Conservation (phyloP, 2,329 filamentous ascomycete genomes). For the Phaeosphaeriaceae sp. region DNA sequence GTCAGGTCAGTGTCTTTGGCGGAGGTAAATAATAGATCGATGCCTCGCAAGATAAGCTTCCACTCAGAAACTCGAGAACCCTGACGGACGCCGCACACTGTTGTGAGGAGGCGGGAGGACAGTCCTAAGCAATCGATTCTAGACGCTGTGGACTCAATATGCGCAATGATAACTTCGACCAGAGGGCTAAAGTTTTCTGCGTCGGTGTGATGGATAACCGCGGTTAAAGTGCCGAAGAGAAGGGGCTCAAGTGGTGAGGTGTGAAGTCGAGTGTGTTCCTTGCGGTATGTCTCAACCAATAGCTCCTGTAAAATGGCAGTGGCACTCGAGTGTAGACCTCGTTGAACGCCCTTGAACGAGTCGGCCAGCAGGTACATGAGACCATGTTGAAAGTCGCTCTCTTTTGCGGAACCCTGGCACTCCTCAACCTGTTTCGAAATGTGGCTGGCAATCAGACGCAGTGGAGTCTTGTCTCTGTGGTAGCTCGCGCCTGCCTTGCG, state of each 20-base stretch:
- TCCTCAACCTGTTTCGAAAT: constrained; percentile 73
- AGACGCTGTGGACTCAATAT: constrained; percentile 50
- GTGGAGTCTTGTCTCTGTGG: constrained; percentile 72
- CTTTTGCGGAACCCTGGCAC: constrained; percentile 63
- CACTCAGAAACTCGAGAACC: constrained; percentile 78
- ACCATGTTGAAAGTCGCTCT: constrained; percentile 80
- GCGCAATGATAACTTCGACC: constrained; percentile 63
- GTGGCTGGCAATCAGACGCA: constrained; percentile 75
- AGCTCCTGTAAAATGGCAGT: constrained; percentile 62
- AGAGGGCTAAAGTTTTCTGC: constrained; percentile 76
- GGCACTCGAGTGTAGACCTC: constrained; percentile 66
- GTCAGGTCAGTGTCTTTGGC: constrained; percentile 40
- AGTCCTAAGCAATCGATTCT: constrained; percentile 46
- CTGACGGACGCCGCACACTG: constrained; percentile 79
- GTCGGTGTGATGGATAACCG: constrained; percentile 82
- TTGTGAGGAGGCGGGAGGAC: constrained; percentile 66
- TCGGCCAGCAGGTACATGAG: constrained; percentile 93
- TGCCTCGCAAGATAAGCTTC: constrained; percentile 65
- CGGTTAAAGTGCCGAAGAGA: constrained; percentile 78
- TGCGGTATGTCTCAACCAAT: constrained; percentile 44
- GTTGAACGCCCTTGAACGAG: constrained; percentile 71
- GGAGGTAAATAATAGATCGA: constrained; percentile 40
- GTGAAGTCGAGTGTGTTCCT: constrained; percentile 50
- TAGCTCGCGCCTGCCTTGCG: constrained; percentile 85
- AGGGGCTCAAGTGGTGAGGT: constrained; percentile 65